Evolutionary conservation across 2,329 filamentous ascomycete species (phyloP), one percentile per base, ranked within the genome.

Genomic region (Nemania sp.): DNA sequence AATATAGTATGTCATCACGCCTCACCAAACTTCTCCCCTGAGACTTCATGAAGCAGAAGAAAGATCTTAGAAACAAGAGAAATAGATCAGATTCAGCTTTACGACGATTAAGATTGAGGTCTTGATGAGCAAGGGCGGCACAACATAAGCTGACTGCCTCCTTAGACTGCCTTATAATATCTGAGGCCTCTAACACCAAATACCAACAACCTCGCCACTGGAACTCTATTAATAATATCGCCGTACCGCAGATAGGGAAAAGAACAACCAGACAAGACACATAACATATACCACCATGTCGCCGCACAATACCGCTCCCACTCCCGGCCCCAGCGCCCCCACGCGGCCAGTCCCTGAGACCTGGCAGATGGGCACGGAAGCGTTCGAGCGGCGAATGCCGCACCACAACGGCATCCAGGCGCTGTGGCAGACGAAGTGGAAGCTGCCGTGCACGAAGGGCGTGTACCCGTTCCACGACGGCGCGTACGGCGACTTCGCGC

Each of bases 391-490:
- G 12, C 68, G 66, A 56, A 78, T 78, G 76, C 77, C 82, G 17
- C 84, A 86, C 64, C 81, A 86, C 61, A 74, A 77, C 28, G 80
- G 80, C 20, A 84, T 86, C 61, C 75, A 80, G 64, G 78, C 79
- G 8, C 72, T 89, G 23, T 91, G 89, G 88, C 85, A 89, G 72
- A 88, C 84, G 6, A 90, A 89, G 71, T 91, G 88, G 88, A 85
- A 85, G 70, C 75, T 80, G 61, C 84, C 84, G 5, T 84, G 81
- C 68, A 70, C 71, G 30, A 84, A 84, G 72, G 79, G 83, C 52
- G 77, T 90, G 7, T 88, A 89, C 63, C 86, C 86, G 0, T 91
- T 91, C 76, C 88, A 91, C 75, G 88, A 91, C 70, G 83, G 84
- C 43, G 74, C 77, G 3, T 80, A 80, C 53, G 77, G 83, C 52